phyloP scores from a whole-genome alignment of 257 asterid genomes.

The Nicotiana benthamiana region DNA sequence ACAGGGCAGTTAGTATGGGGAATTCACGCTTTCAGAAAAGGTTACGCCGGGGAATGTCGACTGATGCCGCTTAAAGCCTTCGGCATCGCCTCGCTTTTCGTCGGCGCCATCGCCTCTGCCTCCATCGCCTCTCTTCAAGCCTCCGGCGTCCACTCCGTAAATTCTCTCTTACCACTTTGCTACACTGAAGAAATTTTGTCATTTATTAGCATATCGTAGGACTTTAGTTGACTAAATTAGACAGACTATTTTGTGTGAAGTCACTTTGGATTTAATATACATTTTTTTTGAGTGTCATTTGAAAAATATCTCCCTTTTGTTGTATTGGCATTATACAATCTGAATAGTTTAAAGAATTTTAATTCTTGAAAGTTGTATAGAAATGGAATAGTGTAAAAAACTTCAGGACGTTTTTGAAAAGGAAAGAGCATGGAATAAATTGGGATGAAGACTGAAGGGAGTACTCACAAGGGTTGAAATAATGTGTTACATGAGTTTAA shows the following conservation, averaged over 20 bases:
- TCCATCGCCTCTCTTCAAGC: constrained; percentile 42
- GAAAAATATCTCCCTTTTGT: too few species aligned
- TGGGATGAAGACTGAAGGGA: neutral
- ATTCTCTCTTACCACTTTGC: neutral
- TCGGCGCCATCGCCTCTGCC: constrained; percentile 61
- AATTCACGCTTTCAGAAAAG: constrained; percentile 30
- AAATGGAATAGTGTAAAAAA: neutral
- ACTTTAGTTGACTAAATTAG: neutral
- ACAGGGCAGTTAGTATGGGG: constrained; percentile 61
- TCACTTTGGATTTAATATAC: too few species aligned
- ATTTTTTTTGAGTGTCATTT: too few species aligned
- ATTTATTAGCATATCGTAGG: neutral
- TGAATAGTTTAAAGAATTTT: neutral
- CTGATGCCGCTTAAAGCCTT: constrained; percentile 80
- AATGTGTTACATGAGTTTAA: neutral
- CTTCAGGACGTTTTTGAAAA: too few species aligned
- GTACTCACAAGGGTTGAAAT: neutral
- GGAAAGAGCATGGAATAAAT: neutral
- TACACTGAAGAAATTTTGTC: neutral
- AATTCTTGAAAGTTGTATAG: neutral
- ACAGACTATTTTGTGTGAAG: too few species aligned
- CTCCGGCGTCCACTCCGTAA: constrained; percentile 61
- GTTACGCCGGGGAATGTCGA: constrained; percentile 40
- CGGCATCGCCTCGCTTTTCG: constrained; percentile 63
- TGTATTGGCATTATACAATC: neutral